A percentile compares a stretch with the other conserved stretches of the same genome.
Evolutionary conservation across 495 filamentous ascomycete species (phyloP).

Genomic region (Aspergillus ostianus): DNA sequence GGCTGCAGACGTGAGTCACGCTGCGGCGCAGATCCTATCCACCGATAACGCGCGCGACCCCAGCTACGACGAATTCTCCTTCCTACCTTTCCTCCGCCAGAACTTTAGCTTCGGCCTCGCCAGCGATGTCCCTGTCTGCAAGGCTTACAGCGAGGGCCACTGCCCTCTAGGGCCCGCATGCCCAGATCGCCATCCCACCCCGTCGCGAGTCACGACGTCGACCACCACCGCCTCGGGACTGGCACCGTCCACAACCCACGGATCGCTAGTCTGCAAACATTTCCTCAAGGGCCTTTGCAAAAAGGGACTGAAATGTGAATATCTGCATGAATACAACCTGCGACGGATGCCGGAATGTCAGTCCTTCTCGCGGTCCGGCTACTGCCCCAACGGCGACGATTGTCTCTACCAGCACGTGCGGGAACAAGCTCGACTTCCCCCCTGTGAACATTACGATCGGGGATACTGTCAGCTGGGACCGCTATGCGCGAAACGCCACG

Average conservation of each 20-base stretch:
- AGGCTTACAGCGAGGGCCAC: conserved; percentile 73
- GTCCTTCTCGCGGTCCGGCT: conserved; percentile 82
- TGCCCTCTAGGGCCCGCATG: conserved; percentile 76
- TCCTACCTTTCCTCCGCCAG: conserved; percentile 69
- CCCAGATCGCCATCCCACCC: conserved; percentile 61
- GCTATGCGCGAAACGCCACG: conserved; percentile 80
- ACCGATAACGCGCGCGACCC: conserved; percentile 50
- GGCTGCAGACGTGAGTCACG: conserved; percentile 37
- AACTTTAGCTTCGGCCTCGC: conserved; percentile 76
- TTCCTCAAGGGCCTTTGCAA: conserved; percentile 97
- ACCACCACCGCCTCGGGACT: conserved; percentile 55
- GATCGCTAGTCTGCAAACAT: conserved; percentile 92
- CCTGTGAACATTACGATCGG: conserved; percentile 92
- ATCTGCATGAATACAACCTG: conserved; percentile 97
- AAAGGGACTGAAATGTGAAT: conserved; percentile 93
- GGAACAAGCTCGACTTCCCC: conserved; percentile 72
- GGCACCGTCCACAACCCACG: conserved; percentile 50
- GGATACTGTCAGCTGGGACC: conserved; percentile 93
- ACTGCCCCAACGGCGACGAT: conserved; percentile 94
- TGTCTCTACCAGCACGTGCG: conserved; percentile 95
- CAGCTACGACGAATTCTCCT: conserved; percentile 62
- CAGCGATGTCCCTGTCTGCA: conserved; percentile 74
- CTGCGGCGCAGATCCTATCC: conserved; percentile 36
- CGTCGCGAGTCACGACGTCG: conserved; percentile 44
- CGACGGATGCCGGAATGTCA: conserved; percentile 97